Evolutionary conservation across 371 early-diverging fungal species (phyloP).

Genomic region (Apophysomyces ossiformis): DNA sequence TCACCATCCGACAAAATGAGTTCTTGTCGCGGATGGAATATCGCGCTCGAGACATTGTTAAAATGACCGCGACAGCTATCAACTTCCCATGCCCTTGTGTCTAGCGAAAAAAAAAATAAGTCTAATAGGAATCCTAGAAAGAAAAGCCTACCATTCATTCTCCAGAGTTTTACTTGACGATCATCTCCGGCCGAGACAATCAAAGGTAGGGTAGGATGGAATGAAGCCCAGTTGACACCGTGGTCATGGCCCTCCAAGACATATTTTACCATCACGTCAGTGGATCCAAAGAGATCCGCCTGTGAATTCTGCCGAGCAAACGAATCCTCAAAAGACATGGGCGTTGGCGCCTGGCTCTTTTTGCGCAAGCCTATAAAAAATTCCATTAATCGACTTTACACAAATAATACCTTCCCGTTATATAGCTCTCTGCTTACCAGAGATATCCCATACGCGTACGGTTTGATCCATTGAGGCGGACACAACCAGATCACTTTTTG

Average conservation of each 20-base stretch:
- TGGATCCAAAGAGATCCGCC: conserved; percentile 91
- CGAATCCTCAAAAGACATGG: conserved; percentile 65
- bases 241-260: conserved; percentile 99
- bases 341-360: conserved; percentile 72
- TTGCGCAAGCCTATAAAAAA: conserved; percentile 73
- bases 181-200: conserved; percentile 99
- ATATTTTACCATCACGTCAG: conserved; percentile 96
- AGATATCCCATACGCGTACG: conserved; percentile 99
- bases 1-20: conserved; percentile 94
- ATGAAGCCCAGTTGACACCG: conserved; percentile 98
- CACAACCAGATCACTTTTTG: conserved; percentile 94
- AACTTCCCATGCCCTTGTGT: conserved; percentile 96
- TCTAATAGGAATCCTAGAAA: neutral
- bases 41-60: conserved; percentile 93
- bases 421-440: conserved; percentile 57
- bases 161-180: conserved; percentile 98
- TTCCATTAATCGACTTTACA: neutral
- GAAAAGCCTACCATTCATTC: conserved; percentile 81
- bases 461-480: conserved; percentile 98
- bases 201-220: conserved; percentile 92
- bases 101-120: conserved; percentile 35
- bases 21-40: conserved; percentile 95
- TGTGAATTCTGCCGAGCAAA: conserved; percentile 61
- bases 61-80: conserved; percentile 98
- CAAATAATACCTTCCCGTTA: no score